These are phyloP conservation scores for Clitopilus passeckerianus DNA, from an alignment of 768 basidiomycete species.

Conservation along the genomic window DNA sequence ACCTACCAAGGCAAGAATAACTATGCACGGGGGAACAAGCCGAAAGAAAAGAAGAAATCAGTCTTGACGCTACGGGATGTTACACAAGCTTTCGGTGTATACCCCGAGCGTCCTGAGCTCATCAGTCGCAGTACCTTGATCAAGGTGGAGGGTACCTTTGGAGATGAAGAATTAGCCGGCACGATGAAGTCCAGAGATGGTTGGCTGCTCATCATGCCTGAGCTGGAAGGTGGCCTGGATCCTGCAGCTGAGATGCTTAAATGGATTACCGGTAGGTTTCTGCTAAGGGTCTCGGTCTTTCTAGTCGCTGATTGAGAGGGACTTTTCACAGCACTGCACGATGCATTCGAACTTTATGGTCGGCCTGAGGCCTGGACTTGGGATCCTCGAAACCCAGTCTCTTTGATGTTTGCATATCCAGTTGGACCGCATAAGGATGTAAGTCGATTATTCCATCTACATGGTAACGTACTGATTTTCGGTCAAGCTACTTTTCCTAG, in stretches of 20 bases:
- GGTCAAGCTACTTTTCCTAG: constrained; percentile 75
- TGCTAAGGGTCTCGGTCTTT: background rate
- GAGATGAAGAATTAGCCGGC: constrained; percentile 67
- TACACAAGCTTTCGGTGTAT: constrained; percentile 89
- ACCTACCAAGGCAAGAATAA: constrained; percentile 35
- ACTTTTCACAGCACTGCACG: constrained; percentile 60
- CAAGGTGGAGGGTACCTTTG: constrained; percentile 85
- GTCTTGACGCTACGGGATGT: constrained; percentile 65
- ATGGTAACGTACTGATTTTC: constrained; percentile 9
- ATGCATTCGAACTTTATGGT: constrained; percentile 86
- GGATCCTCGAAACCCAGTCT: constrained; percentile 78
- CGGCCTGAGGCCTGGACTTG: constrained; percentile 82
- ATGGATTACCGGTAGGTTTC: constrained; percentile 76
- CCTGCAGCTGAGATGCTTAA: constrained; percentile 82
- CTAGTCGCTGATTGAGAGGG: constrained; percentile 9
- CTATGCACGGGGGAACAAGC: constrained; percentile 62
- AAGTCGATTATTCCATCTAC: constrained; percentile 21
- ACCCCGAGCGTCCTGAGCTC: constrained; percentile 91
- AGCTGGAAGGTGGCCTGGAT: constrained; percentile 56
- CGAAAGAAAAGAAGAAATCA: constrained; percentile 70
- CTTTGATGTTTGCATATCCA: constrained; percentile 94
- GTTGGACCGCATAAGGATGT: constrained; percentile 82
- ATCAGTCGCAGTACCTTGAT: constrained; percentile 87
- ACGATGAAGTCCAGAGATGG: constrained; percentile 69
- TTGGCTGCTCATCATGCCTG: constrained; percentile 91